Base-by-base conservation (phyloP, 192 early-diverging fungal species). In the Dimargaris verticillata region DNA sequence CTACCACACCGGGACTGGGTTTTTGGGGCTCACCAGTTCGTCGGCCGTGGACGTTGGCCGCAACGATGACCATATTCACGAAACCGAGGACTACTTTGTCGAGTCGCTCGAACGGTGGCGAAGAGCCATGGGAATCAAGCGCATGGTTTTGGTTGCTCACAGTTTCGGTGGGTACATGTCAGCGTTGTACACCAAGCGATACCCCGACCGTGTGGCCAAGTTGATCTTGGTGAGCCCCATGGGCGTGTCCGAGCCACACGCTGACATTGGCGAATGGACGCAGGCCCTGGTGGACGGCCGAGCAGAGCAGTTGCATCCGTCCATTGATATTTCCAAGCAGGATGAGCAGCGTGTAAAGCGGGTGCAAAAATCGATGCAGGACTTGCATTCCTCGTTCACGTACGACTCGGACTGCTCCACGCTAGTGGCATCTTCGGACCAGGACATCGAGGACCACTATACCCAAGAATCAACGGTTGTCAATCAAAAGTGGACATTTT, bases 21-120 rank as follows among this genome's bases (percentile, higher is more conserved):
- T 13, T 12, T 4, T 25, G 51, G 51, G 11, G 2, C 18, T 26
- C 10, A 5, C 18, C 24, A 38, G 7, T 38, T 38, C 33, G 7
- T 52, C 22, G 20, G 20, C 46, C 3, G 70, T 73, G 70, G 72
- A 84, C 59, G 66, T 52, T 1, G 51, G 24, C 25, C 20, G 79
- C 24, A 68, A 74, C 55, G 75, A 76, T 53, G 61, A 69, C 25
- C 70, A 78, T 24, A 79, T 78, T 45, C 63, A 62, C 13, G 52
- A 63, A 62, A 76, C 88, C 0, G 91, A 94, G 67, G 64, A 73
- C 29, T 92, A 86, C 68, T 97, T 97, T 78, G 80, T 97, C 26
- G 83, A 92, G 26, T 84, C 87, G 47, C 73, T 97, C 18, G 95
- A 95, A 66, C 78, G 84, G 49, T 93, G 91, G 92, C 79, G 92